Evolutionary conservation across 257 asterid genomes (phyloP), one percentile per base, ranked within the genome.

Genomic region (Asclepias syriaca): DNA sequence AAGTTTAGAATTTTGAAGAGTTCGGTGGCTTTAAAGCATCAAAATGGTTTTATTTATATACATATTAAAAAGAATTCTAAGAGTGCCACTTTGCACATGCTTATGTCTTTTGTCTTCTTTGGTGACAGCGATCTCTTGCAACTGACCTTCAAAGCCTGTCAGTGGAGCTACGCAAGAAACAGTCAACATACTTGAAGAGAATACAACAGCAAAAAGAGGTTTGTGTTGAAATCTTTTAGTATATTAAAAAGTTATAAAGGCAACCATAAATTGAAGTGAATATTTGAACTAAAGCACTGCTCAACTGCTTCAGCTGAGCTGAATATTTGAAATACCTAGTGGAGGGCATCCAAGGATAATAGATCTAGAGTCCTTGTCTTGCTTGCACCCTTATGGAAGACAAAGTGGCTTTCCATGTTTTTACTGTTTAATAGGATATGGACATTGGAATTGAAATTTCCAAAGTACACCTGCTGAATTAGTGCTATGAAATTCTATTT

Each of bases 111-210:
- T 21, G 16, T 68, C 54, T 46, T 59, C 67, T 49, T 78, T 61
- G 37, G 45, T 43, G 2, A 59, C 80, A 79, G 86, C 74, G 78
- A 34, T 82, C 86, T 74, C 82, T 82, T 77, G 86, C 84, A 56
- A 79, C 84, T 60, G 84, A 79, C 75, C 84, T 82, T 71, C 78
- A 82, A 64, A 79, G 70, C 76, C 78, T 82, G 50, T 82, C 86
- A 55, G 68, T 71, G 73, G 86, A 82, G 72, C 77, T 82, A 43
- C 82, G 84, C 45, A 82, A 68, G 77, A 79, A 79, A 75, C 86
- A 82, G 57, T 82, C 86, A 2, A 49, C 77, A 56, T 82, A 82
- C 75, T 67, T 82, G 73, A 82, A 79, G 76, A 77, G 72, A 57
- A 61, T 82, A 19, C 84, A 60, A 29, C 84, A 74, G 77, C 86